Percentiles rank a stretch among this genome's conserved stretches.
Conservation (phyloP, 352 stramenopile genomes). For the Blastocystis sp. region DNA sequence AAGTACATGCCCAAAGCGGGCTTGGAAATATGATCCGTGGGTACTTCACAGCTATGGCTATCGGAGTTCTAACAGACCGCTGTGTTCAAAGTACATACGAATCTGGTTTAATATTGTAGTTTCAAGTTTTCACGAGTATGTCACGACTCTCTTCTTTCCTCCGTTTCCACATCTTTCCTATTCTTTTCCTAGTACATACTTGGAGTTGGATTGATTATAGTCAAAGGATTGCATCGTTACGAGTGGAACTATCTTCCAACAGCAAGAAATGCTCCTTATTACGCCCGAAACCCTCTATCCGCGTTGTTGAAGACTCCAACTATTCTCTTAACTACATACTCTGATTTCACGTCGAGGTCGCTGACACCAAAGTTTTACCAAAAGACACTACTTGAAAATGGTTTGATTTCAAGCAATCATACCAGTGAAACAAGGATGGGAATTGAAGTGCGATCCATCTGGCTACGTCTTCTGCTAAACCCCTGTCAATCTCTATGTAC, state of each 20-base stretch:
- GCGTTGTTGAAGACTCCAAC: not conserved
- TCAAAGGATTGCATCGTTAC: not conserved
- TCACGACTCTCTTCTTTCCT: not conserved
- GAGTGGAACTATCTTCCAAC: not conserved
- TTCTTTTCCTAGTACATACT: not conserved
- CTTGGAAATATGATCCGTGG: constrained; percentile 56
- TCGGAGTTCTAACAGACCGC: not conserved
- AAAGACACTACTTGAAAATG: not conserved
- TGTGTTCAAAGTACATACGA: not conserved
- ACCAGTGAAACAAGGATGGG: not conserved
- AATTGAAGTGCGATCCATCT: not conserved
- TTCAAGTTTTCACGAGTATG: not conserved
- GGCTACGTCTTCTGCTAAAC: constrained; percentile 17
- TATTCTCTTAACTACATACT: constrained; percentile 8
- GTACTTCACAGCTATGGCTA: not conserved
- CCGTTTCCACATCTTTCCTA: not conserved
- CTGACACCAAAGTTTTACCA: not conserved
- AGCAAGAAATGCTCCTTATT: not conserved
- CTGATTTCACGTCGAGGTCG: not conserved
- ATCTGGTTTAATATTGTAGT: not conserved
- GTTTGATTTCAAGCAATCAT: not conserved
- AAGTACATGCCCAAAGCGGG: not conserved
- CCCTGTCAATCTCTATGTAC: not conserved
- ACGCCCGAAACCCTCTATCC: not conserved
- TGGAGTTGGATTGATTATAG: not conserved